Percentiles rank a stretch among this genome's conserved stretches.
These are phyloP conservation scores for Capronia americana DNA, from an alignment of 2,329 filamentous ascomycete species.

Conservation along the genomic window DNA sequence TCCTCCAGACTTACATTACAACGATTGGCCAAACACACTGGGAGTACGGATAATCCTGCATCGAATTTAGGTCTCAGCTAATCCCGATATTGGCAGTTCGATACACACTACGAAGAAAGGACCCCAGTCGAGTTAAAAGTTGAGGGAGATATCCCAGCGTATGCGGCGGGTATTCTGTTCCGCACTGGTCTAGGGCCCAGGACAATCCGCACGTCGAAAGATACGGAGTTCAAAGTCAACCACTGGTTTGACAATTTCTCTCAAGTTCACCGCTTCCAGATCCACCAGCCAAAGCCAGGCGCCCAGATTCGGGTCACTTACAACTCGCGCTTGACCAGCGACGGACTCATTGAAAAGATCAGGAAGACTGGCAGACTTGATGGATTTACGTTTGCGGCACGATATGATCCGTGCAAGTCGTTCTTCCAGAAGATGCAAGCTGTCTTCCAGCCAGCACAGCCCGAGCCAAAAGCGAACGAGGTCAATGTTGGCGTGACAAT, in stretches of 20 bases:
- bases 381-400: slow-evolving; percentile 71
- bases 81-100: slow-evolving; percentile 60
- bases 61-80: slow-evolving; percentile 37
- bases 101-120: slow-evolving; percentile 69
- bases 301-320: slow-evolving; percentile 64
- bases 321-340: slow-evolving; percentile 72
- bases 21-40: slow-evolving; percentile 60
- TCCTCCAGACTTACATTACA: slow-evolving; percentile 39
- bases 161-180: slow-evolving; percentile 74
- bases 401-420: slow-evolving; percentile 74
- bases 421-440: slow-evolving; percentile 75
- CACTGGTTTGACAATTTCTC: slow-evolving; percentile 82
- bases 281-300: slow-evolving; percentile 55
- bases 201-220: slow-evolving; percentile 65
- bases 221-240: slow-evolving; percentile 64
- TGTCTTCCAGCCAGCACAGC: slow-evolving; percentile 54
- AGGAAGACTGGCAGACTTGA: slow-evolving; percentile 64
- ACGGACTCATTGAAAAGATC: slow-evolving; percentile 67
- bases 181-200: slow-evolving; percentile 75
- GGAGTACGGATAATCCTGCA: slow-evolving; percentile 47
- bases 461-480: slow-evolving; percentile 44
- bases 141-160: slow-evolving; percentile 71
- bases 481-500: slow-evolving; percentile 71
- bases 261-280: slow-evolving; percentile 74
- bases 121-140: slow-evolving; percentile 69